Evolutionary conservation across 305 asterid species (phyloP).

Genomic region (Fraxinus floribunda): DNA sequence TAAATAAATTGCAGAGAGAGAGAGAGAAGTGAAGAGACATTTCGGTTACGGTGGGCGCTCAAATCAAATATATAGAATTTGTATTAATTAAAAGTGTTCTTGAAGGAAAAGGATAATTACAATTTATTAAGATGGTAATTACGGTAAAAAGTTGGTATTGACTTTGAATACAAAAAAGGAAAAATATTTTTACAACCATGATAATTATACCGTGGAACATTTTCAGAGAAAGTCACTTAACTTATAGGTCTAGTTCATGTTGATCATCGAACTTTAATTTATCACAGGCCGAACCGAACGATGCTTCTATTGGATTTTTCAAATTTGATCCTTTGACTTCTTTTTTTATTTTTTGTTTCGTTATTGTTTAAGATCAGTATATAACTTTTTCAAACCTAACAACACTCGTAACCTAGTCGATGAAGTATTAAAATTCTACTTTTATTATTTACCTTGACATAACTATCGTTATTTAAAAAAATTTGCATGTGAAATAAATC

Average conservation of each 20-base stretch:
- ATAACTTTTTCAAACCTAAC: background rate
- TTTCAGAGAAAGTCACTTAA: background rate
- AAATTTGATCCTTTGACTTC: background rate
- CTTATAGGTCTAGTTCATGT: background rate
- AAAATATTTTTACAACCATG: background rate
- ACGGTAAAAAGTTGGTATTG: background rate
- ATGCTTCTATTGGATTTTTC: background rate
- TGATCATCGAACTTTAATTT: background rate
- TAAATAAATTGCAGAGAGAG: background rate
- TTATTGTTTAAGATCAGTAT: no score
- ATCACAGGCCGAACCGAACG: background rate
- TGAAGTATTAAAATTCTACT: no score
- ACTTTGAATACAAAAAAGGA: background rate
- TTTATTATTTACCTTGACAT: background rate
- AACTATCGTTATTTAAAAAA: no score
- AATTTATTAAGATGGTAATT: background rate
- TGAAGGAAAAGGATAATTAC: background rate
- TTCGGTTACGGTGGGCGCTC: background rate
- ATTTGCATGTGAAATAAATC: no score
- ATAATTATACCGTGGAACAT: background rate
- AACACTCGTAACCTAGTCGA: background rate
- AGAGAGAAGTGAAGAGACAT: background rate
- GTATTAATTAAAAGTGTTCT: background rate
- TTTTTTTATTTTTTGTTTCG: background rate
- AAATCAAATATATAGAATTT: background rate